A percentile compares a stretch with the other conserved stretches of the same genome.
Conservation (phyloP, 352 stramenopile genomes). For the Ophiocytium majus region DNA sequence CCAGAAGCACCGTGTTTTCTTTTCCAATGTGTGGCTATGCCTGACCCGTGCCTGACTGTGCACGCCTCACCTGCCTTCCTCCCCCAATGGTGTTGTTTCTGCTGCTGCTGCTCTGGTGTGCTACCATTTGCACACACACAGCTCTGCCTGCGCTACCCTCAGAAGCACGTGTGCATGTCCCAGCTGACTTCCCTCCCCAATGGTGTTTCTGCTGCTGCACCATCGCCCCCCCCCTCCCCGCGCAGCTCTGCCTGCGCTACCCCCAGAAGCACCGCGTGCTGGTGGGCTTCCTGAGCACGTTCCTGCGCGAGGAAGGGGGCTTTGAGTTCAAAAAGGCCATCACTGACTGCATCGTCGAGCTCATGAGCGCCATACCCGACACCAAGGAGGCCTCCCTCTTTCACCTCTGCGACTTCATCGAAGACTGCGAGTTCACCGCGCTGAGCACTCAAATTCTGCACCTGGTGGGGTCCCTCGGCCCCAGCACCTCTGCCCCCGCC, state of each 20-base stretch:
- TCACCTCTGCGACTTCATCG: constrained; percentile 99
- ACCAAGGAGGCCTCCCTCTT: constrained; percentile 93
- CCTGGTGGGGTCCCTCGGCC: constrained; percentile 88
- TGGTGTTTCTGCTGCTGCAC: too few species aligned
- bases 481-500: constrained; percentile 83
- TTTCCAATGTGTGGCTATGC: too few species aligned
- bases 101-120: too few species aligned
- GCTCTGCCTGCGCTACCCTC: constrained; percentile 95
- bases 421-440: constrained; percentile 89
- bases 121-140: too few species aligned
- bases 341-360: constrained; percentile 91
- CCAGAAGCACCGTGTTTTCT: constrained; percentile 93
- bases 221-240: too few species aligned
- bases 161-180: too few species aligned
- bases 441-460: constrained; percentile 89
- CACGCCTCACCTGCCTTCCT: too few species aligned
- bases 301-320: constrained; percentile 91
- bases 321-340: constrained; percentile 99
- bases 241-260: constrained; percentile 91
- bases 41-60: too few species aligned
- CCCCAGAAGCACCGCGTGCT: constrained; percentile 94
- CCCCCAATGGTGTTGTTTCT: too few species aligned
- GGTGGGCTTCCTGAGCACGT: constrained; percentile 95
- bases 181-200: too few species aligned
- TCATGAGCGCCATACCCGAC: constrained; percentile 93